Evolutionary conservation across 2,329 filamentous ascomycete genomes (phyloP).

Genomic region (Cladosporium halotolerans): DNA sequence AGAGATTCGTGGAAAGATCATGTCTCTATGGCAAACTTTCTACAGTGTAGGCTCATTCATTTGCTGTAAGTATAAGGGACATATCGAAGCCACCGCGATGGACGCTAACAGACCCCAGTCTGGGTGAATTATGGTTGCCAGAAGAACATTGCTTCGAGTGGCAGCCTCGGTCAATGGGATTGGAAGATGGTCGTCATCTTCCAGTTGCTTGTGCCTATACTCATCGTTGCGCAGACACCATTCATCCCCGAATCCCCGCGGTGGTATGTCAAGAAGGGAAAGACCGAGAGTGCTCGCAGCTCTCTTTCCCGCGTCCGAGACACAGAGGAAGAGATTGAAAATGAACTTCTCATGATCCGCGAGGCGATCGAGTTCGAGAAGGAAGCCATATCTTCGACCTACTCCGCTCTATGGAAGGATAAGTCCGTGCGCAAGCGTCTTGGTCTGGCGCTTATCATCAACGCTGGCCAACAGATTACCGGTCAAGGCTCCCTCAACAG

Average conservation of each 20-base stretch:
- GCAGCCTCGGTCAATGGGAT: slow-evolving; percentile 59
- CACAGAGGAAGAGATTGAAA: slow-evolving; percentile 59
- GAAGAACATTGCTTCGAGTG: slow-evolving; percentile 39
- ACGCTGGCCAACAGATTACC: slow-evolving; percentile 65
- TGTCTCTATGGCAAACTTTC: slow-evolving; percentile 65
- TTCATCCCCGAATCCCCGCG: slow-evolving; percentile 63
- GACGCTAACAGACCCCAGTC: slow-evolving; percentile 40
- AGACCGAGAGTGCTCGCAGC: slow-evolving; percentile 54
- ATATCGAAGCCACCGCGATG: not conserved
- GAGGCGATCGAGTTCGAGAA: slow-evolving; percentile 67
- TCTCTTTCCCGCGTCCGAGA: slow-evolving; percentile 57
- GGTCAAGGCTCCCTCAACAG: slow-evolving; percentile 68
- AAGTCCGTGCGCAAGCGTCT: slow-evolving; percentile 62
- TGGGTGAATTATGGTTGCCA: slow-evolving; percentile 60
- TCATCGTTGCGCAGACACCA: slow-evolving; percentile 57
- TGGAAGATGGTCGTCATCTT: slow-evolving; percentile 69
- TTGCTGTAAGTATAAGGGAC: not conserved
- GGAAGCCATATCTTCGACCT: slow-evolving; percentile 58
- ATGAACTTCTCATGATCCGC: slow-evolving; percentile 58
- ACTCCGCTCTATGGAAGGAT: slow-evolving; percentile 64
- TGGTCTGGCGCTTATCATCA: slow-evolving; percentile 58
- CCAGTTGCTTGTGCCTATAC: slow-evolving; percentile 59
- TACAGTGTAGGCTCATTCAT: slow-evolving; percentile 61
- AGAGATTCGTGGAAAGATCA: slow-evolving; percentile 60
- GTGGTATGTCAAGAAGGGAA: slow-evolving; percentile 59